Percentiles rank a stretch among this genome's conserved stretches.
Conservation (phyloP, 139 green algal species). For the Coelastrella sp. region DNA sequence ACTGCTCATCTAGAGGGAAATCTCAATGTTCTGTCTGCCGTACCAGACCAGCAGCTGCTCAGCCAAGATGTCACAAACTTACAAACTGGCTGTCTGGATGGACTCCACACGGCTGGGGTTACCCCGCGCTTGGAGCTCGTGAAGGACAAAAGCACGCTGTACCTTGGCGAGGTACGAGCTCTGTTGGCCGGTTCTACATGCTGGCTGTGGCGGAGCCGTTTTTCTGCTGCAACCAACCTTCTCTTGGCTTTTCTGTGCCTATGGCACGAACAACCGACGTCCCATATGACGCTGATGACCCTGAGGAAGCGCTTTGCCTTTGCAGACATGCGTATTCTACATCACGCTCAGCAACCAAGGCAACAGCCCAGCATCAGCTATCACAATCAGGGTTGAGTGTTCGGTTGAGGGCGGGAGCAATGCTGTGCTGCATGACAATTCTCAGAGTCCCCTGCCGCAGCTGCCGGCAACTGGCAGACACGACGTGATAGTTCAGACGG, state of each 20-base stretch:
- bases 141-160: conserved; percentile 4
- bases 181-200: not conserved
- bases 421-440: conserved; percentile 37
- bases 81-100: not conserved
- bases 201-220: not conserved
- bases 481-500: conserved; percentile 20
- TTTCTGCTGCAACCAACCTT: not conserved
- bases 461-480: not conserved
- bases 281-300: not conserved
- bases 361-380: not conserved
- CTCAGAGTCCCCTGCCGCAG: conserved; percentile 3
- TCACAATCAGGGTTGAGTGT: conserved; percentile 30
- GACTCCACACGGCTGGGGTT: not conserved
- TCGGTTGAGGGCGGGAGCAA: conserved; percentile 35
- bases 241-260: not conserved
- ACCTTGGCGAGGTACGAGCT: conserved; percentile 5
- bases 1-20: conserved; percentile 9
- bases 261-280: too few relatives aligned
- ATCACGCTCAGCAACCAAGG: conserved; percentile 40
- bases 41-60: not conserved
- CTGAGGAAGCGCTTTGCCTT: not conserved
- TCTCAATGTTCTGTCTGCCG: not conserved
- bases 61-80: not conserved
- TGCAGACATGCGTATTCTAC: conserved; percentile 36
- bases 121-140: conserved; percentile 24